A percentile compares a stretch with the other conserved stretches of the same genome.
phyloP scores from a whole-genome alignment of 106 monocot genomes.

The Dendrobium chrysotoxum region DNA sequence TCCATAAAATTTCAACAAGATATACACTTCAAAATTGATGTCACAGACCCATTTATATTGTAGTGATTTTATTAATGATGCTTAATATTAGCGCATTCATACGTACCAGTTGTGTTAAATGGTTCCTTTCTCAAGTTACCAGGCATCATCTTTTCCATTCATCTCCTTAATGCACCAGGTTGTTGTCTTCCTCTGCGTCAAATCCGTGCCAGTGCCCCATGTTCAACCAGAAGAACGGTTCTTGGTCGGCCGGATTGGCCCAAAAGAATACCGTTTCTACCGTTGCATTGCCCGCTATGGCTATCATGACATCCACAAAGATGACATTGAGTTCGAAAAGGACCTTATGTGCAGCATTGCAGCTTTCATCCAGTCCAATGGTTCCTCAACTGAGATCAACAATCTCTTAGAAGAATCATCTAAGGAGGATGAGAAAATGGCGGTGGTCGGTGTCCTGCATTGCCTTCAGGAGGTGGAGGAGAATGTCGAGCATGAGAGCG shows the following conservation, averaged over 20 bases:
- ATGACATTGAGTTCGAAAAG: constrained; percentile 87
- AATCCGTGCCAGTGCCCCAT: constrained; percentile 76
- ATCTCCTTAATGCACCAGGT: constrained; percentile 36
- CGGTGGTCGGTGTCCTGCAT: constrained; percentile 46
- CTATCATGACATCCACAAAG: constrained; percentile 88
- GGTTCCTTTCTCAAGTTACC: not conserved
- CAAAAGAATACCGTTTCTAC: constrained; percentile 67
- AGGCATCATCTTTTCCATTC: not conserved
- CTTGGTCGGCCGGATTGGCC: constrained; percentile 84
- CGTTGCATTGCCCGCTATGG: constrained; percentile 90
- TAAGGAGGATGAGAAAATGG: constrained; percentile 50
- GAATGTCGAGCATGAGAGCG: not conserved
- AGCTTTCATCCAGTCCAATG: constrained; percentile 63
- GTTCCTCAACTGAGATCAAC: constrained; percentile 16
- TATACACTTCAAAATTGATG: too few relatives aligned
- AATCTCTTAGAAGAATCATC: constrained; percentile 24
- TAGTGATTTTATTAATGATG: too few relatives aligned
- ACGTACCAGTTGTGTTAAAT: too few relatives aligned
- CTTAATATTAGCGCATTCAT: too few relatives aligned
- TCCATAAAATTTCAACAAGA: too few relatives aligned
- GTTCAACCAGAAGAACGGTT: constrained; percentile 70
- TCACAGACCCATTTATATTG: too few relatives aligned
- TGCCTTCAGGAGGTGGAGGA: constrained; percentile 33
- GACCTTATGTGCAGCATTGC: constrained; percentile 91
- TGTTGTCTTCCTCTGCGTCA: constrained; percentile 87